These are phyloP conservation scores for Aureobasidium sp. DNA, from an alignment of 2,329 filamentous ascomycete species.

Conservation along the genomic window DNA sequence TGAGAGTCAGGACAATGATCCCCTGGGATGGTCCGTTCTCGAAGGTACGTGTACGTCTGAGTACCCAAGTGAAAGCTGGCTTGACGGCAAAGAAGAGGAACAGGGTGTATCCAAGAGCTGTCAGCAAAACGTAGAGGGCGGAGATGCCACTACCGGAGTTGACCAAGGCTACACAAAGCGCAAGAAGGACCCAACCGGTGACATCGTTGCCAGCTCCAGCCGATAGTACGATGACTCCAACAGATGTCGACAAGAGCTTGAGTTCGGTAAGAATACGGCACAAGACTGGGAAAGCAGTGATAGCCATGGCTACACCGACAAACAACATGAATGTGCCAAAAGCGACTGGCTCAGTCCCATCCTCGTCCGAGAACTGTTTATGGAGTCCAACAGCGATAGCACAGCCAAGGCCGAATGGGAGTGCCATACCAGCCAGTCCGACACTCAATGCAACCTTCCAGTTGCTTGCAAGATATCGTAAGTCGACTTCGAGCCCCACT, in stretches of 20 bases:
- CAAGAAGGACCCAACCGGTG: constrained; percentile 83
- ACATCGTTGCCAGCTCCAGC: constrained; percentile 93
- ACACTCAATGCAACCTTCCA: constrained; percentile 76
- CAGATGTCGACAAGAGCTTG: constrained; percentile 73
- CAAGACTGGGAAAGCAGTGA: constrained; percentile 83
- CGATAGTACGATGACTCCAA: constrained; percentile 81
- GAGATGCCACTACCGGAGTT: constrained; percentile 78
- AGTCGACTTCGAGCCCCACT: constrained; percentile 79
- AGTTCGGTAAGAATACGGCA: constrained; percentile 90
- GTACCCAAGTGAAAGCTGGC: constrained; percentile 66
- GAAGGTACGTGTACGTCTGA: constrained; percentile 67
- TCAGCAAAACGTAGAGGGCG: constrained; percentile 77
- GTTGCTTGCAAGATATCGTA: constrained; percentile 68
- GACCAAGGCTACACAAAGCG: constrained; percentile 85
- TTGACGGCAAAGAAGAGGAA: constrained; percentile 68
- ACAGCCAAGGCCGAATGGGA: constrained; percentile 77
- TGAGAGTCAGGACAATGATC: constrained; percentile 73
- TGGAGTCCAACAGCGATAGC: constrained; percentile 78
- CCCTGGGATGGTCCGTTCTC: constrained; percentile 83
- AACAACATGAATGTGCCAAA: constrained; percentile 66
- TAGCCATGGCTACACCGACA: constrained; percentile 87
- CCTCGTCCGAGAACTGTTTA: constrained; percentile 58
- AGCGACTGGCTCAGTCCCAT: constrained; percentile 48
- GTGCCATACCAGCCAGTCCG: constrained; percentile 67
- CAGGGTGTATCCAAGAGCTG: constrained; percentile 65